Evolutionary conservation across 2,329 filamentous ascomycete genomes (phyloP), one percentile per base, ranked within the genome.

Genomic region (Talaromyces atroroseus): DNA sequence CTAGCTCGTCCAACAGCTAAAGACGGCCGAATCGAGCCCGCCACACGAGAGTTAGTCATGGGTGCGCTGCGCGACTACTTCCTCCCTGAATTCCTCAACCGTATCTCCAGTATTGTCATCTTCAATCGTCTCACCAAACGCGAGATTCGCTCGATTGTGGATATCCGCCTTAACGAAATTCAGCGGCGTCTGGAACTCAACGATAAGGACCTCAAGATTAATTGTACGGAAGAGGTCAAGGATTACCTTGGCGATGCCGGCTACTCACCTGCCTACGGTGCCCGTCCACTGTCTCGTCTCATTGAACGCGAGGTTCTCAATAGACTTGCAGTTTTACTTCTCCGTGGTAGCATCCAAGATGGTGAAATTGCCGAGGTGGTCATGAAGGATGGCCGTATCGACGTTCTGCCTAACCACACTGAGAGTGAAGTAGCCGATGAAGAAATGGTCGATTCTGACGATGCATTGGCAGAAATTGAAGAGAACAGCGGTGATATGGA

Each of bases 231-330:
- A 1, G 88, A 90, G 59, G 94, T 94, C 66, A 94, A 92, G 70
- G 91, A 97, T 69, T 97, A 96, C 72, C 83, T 99, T 8, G 94
- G 91, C 65, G 84, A 83, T 42, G 89, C 92, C 0, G 94, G 94
- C 10, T 99, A 99, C 77, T 95, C 90, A 14, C 94, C 94, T 1
- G 91, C 90, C 0, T 99, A 99, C 67, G 94, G 94, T 72, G 94
- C 94, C 42, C 83, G 94, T 57, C 94, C 94, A 36, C 78, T 99
- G 21, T 85, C 87, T 18, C 83, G 94, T 53, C 83, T 99, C 58
- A 96, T 99, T 64, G 94, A 99, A 78, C 94, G 94, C 76, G 94
- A 99, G 74, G 90, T 99, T 2, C 84, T 99, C 66, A 99, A 99
- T 75, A 86, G 87, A 50, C 78, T 99, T 61, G 94, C 94, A 1